These are phyloP conservation scores for Quercus dentata DNA, from an alignment of 306 rosid genomes.

Conservation along the genomic window DNA sequence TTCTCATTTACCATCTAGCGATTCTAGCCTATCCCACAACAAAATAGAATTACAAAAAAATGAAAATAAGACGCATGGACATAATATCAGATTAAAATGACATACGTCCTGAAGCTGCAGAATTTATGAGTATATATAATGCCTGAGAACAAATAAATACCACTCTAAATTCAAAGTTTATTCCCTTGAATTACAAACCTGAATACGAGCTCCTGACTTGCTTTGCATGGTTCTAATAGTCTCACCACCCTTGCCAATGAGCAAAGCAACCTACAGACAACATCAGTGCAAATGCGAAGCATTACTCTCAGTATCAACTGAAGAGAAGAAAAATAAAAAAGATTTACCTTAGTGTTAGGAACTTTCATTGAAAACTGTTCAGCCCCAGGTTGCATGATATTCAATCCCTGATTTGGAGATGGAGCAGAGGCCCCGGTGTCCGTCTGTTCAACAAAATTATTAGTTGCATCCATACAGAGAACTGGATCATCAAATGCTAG, in stretches of 20 bases:
- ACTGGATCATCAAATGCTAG: too few relatives aligned
- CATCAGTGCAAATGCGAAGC: not conserved
- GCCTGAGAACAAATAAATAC: too few relatives aligned
- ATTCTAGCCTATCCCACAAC: too few relatives aligned
- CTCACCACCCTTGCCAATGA: slow-evolving; percentile 96
- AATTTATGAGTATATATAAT: too few relatives aligned
- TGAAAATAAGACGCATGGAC: too few relatives aligned
- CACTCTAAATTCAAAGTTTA: too few relatives aligned
- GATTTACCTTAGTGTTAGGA: slow-evolving; percentile 83
- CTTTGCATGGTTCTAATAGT: slow-evolving; percentile 91
- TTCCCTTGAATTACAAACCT: slow-evolving; percentile 39
- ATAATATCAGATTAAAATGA: not conserved
- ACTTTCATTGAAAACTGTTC: slow-evolving; percentile 69
- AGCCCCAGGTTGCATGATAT: slow-evolving; percentile 62
- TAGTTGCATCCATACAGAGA: too few relatives aligned
- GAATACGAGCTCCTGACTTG: slow-evolving; percentile 83
- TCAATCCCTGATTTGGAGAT: slow-evolving; percentile 44
- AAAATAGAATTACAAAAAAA: not conserved
- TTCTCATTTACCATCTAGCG: too few relatives aligned
- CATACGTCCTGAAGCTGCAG: not conserved
- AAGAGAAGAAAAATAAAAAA: not conserved
- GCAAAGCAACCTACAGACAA: slow-evolving; percentile 77
- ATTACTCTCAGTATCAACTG: too few relatives aligned
- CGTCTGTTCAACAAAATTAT: slow-evolving; percentile 47
- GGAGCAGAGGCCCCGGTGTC: slow-evolving; percentile 84